Evolutionary conservation across 2,329 filamentous ascomycete genomes (phyloP).

Genomic region (Microascus cirrosus): DNA sequence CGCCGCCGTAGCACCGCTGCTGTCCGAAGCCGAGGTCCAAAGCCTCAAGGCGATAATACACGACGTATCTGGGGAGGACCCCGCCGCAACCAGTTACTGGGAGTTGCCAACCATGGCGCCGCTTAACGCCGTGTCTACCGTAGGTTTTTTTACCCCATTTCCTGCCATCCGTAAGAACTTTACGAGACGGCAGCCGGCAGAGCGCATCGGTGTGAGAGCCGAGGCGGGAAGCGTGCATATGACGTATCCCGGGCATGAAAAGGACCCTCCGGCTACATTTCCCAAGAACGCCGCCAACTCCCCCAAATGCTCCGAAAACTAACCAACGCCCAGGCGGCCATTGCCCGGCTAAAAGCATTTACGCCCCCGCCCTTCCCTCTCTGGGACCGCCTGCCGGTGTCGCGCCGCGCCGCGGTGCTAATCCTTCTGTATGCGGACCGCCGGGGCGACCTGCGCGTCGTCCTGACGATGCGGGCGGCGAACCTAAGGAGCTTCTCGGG

Average conservation of each 20-base stretch:
- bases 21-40: constrained; percentile 3
- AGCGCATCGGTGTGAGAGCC: not conserved
- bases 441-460: constrained; percentile 63
- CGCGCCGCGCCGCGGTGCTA: constrained; percentile 73
- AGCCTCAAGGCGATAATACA: not conserved
- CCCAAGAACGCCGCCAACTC: not conserved
- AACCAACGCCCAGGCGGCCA: constrained; percentile 34
- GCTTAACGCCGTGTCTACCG: constrained; percentile 40
- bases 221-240: not conserved
- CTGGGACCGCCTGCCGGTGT: constrained; percentile 50
- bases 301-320: not conserved
- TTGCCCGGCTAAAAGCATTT: constrained; percentile 50
- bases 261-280: not conserved
- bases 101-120: constrained; percentile 46
- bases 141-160: constrained; percentile 22
- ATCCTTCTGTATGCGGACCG: constrained; percentile 80
- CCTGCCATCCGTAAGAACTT: not conserved
- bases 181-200: too few species aligned
- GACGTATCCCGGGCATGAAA: not conserved
- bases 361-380: constrained; percentile 47
- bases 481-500: constrained; percentile 61
- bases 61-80: not conserved
- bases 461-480: constrained; percentile 57
- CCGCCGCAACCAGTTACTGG: constrained; percentile 32
- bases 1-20: not conserved